These are phyloP conservation scores for Dendrostoma leiphaemia DNA, from an alignment of 2,329 filamentous ascomycete genomes.

Conservation along the genomic window DNA sequence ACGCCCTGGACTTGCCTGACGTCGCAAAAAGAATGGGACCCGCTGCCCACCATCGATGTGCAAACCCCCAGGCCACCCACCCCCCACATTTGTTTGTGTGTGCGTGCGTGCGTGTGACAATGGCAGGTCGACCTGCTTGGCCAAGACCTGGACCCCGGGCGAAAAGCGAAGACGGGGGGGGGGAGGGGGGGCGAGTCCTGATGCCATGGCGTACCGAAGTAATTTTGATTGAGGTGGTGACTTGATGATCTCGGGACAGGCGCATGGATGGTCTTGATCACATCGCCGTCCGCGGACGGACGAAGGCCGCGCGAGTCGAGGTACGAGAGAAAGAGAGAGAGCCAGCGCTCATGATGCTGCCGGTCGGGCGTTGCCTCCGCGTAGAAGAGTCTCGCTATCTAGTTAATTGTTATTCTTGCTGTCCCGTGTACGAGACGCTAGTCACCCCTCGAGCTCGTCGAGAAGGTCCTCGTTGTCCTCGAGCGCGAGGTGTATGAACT, in stretches of 20 bases:
- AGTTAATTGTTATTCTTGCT: too few relatives aligned
- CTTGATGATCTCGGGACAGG: background rate
- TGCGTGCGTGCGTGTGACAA: background rate
- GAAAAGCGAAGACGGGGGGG: too few relatives aligned
- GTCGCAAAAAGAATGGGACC: background rate
- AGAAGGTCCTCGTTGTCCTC: conserved; percentile 49
- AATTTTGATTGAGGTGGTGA: background rate
- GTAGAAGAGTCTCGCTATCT: too few relatives aligned
- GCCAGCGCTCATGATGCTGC: too few relatives aligned
- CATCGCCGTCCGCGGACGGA: background rate
- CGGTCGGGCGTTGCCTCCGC: too few relatives aligned
- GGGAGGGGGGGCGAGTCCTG: too few relatives aligned
- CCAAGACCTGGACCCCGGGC: background rate
- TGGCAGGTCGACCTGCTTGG: background rate
- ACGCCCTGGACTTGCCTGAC: background rate
- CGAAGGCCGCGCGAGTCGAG: background rate
- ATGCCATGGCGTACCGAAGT: too few relatives aligned
- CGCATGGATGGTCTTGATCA: background rate
- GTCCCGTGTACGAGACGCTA: too few relatives aligned
- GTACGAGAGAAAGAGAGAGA: too few relatives aligned
- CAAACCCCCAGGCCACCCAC: too few relatives aligned
- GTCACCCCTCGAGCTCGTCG: conserved; percentile 37
- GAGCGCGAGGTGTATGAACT: conserved; percentile 53
- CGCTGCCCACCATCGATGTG: too few relatives aligned
- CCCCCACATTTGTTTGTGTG: too few relatives aligned